Percentiles rank a stretch among this genome's conserved stretches.
Evolutionary conservation across 148 eudicot genomes (phyloP).

Genomic region (Camellia granthamiana): DNA sequence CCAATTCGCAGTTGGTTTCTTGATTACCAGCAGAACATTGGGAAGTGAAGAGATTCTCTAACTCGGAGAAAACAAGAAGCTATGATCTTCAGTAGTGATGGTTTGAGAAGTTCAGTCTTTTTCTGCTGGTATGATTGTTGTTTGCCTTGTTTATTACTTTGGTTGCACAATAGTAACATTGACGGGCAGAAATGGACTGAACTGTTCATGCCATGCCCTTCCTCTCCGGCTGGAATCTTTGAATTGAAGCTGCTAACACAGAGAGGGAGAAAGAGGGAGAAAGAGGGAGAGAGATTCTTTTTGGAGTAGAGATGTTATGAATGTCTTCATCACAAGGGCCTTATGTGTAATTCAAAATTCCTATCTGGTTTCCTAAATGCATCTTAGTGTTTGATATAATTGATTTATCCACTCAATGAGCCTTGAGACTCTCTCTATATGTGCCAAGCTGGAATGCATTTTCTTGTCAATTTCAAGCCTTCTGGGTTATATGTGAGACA

Average conservation of each 20-base stretch:
- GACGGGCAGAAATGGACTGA: conserved; percentile 17
- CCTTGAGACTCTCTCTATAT: neutral
- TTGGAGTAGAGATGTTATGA: neutral
- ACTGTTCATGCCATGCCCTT: conserved; percentile 13
- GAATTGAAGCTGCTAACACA: conserved; percentile 8
- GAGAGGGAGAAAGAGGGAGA: neutral
- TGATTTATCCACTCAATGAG: neutral
- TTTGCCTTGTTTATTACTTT: conserved; percentile 6
- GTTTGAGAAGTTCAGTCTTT: conserved; percentile 9
- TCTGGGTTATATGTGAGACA: too few species aligned
- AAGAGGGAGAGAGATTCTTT: conserved; percentile 1
- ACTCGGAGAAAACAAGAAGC: neutral
- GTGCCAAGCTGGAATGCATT: neutral
- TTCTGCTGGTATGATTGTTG: conserved; percentile 11
- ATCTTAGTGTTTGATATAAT: neutral
- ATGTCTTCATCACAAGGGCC: neutral
- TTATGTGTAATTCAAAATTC: neutral
- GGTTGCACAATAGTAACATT: neutral
- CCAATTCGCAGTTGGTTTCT: neutral
- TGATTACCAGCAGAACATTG: neutral
- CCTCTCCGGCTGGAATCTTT: conserved; percentile 3
- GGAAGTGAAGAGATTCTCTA: neutral
- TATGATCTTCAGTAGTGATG: neutral
- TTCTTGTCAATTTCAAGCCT: too few species aligned
- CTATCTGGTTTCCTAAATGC: neutral